Evolutionary conservation across 345 rosid genomes (phyloP), one percentile per base, ranked within the genome.

Genomic region (Eucalyptus camaldulensis): DNA sequence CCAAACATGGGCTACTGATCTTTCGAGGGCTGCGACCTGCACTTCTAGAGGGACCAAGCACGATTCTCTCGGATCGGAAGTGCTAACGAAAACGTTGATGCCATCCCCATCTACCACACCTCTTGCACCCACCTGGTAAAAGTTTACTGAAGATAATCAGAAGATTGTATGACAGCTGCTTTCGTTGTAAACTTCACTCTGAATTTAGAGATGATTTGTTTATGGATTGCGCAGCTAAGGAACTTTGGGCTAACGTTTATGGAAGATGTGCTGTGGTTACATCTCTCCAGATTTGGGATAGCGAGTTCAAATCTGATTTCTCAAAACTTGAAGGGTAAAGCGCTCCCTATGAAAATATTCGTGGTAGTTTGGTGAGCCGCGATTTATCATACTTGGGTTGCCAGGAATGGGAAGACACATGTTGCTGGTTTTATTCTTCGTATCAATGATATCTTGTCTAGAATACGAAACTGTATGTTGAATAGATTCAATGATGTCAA

Each of bases 21-120:
- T 93, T 87, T 88, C 90, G 56, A 87, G 93, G 13, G 93, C 96
- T 54, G 97, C 97, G 88, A 60, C 51, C 13, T 92, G 94, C 49
- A 96, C 96, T 10, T 92, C 94, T 89, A 60, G 89, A 5, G 99
- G 99, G 80, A 96, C 94, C 83, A 17, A 91, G 5, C 95, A 89
- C 37, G 98, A 93, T 90, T 96, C 99, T 37, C 93, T 86, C 11
- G 96, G 94, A 31, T 94, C 95, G 40, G 93, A 88, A 14, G 92
- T 80, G 90, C 93, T 93, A 44, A 96, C 98, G 87, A 94, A 97
- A 51, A 95, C 98, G 15, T 94, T 90, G 56, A 97, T 89, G 2
- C 96, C 95, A 89, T 97, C 99, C 50, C 99, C 99, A 93, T 97
- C 99, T 16, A 96, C 81, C 58, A 97, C 93, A 56, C 95, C 93